These are phyloP conservation scores for Penicillium crystallinum DNA, from an alignment of 495 filamentous ascomycete species.

Conservation along the genomic window DNA sequence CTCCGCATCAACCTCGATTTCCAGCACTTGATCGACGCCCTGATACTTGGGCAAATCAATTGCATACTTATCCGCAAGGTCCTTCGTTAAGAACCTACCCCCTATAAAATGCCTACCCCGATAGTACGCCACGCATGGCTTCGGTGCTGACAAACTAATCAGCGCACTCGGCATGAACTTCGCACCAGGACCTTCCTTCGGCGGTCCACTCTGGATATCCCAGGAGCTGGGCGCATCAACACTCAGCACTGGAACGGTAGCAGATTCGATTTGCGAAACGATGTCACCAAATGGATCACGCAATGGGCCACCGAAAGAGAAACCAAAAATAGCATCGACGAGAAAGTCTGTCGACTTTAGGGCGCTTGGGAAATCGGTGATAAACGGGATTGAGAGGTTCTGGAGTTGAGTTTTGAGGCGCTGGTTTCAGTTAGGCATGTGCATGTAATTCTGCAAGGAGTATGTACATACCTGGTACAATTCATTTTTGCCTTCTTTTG, in stretches of 20 bases:
- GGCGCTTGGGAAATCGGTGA: conserved; percentile 67
- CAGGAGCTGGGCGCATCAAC: conserved; percentile 92
- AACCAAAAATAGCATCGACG: conserved; percentile 94
- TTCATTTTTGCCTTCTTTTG: conserved; percentile 83
- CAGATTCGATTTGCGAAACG: conserved; percentile 67
- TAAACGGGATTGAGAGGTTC: conserved; percentile 79
- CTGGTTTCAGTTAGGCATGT: conserved; percentile 33
- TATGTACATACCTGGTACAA: conserved; percentile 70
- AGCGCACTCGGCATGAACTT: conserved; percentile 72
- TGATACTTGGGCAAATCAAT: conserved; percentile 78
- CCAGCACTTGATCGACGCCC: conserved; percentile 84
- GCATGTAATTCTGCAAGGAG: too few relatives aligned
- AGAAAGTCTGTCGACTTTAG: conserved; percentile 68
- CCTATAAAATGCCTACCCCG: conserved; percentile 84
- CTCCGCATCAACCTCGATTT: conserved; percentile 56
- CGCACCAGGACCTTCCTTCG: conserved; percentile 68
- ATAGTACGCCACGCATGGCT: conserved; percentile 83
- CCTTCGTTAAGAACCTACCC: conserved; percentile 75
- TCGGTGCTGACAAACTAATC: conserved; percentile 89
- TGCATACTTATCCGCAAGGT: conserved; percentile 82
- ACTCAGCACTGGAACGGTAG: conserved; percentile 71
- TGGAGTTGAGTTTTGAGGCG: conserved; percentile 79
- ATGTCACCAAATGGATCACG: conserved; percentile 83
- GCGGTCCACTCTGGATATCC: conserved; percentile 85
- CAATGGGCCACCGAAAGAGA: conserved; percentile 88